Evolutionary conservation across 306 rosid genomes (phyloP).

Genomic region (Rubus parviflorus): DNA sequence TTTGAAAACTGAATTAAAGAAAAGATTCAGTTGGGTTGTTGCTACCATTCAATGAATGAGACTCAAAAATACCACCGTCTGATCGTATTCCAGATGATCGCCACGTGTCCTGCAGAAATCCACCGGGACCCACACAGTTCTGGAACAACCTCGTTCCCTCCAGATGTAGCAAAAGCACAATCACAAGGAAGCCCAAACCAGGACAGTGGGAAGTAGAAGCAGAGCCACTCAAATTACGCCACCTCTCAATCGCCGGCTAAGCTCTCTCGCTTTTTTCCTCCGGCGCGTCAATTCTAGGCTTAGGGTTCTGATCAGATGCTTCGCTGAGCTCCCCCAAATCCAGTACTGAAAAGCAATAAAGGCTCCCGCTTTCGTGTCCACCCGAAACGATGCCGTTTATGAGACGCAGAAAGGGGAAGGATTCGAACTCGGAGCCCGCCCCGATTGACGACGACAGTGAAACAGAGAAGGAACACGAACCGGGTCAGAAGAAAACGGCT

Average conservation of each 20-base stretch:
- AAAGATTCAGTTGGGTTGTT: not conserved
- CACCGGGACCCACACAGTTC: not conserved
- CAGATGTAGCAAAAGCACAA: not conserved
- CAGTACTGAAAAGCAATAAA: not conserved
- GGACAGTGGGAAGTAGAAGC: not conserved
- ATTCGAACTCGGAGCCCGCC: not conserved
- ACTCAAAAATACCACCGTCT: not conserved
- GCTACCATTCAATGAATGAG: not conserved
- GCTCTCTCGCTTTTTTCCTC: not conserved
- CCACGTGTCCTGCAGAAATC: not conserved
- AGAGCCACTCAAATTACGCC: constrained; percentile 13
- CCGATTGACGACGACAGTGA: constrained; percentile 21
- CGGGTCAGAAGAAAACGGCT: not conserved
- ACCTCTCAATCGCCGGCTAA: not conserved
- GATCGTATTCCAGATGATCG: not conserved
- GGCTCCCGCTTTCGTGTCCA: not conserved
- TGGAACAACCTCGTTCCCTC: not conserved
- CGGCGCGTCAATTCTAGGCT: no score
- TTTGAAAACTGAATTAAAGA: no score
- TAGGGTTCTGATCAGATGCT: constrained; percentile 1
- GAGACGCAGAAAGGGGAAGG: constrained; percentile 52
- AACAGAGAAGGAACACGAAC: constrained; percentile 19
- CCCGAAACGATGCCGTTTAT: constrained; percentile 53
- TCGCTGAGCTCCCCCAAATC: not conserved
- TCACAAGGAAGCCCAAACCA: not conserved